Percentiles rank a stretch among this genome's conserved stretches.
Conservation (phyloP, 805 yeast species). For the Starmerella ratchasimensis region DNA sequence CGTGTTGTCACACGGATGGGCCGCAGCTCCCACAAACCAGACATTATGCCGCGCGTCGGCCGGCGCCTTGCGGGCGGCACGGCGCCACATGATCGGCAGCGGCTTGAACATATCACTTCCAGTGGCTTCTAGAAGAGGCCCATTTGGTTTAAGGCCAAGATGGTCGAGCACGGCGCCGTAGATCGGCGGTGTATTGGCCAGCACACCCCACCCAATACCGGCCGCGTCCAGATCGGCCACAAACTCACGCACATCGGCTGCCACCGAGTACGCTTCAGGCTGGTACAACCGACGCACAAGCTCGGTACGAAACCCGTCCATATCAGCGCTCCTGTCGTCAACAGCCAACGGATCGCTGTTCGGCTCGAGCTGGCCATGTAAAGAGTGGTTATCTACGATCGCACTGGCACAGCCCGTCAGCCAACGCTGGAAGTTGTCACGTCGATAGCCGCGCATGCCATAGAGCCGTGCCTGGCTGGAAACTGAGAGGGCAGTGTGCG, state of each 20-base stretch:
- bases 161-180: slow-evolving; percentile 15
- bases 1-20: slow-evolving; percentile 16
- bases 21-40: slow-evolving; percentile 21
- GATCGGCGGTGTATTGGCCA: slow-evolving; percentile 21
- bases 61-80: slow-evolving; percentile 18
- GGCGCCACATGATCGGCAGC: slow-evolving; percentile 17
- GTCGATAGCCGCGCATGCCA: slow-evolving; percentile 8
- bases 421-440: slow-evolving; percentile 13
- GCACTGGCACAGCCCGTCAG: slow-evolving; percentile 6
- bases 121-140: slow-evolving; percentile 9
- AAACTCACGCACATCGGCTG: slow-evolving; percentile 10
- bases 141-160: slow-evolving; percentile 10
- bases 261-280: slow-evolving; percentile 15
- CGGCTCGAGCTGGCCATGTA: background rate
- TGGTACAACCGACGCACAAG: slow-evolving; percentile 8
- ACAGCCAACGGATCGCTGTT: too few species aligned
- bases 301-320: slow-evolving; percentile 1
- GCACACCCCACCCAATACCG: slow-evolving; percentile 22
- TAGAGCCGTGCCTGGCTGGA: slow-evolving; percentile 14
- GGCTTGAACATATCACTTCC: slow-evolving; percentile 20
- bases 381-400: slow-evolving; percentile 5
- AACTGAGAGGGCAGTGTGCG: slow-evolving; percentile 15
- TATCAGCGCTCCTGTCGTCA: background rate
- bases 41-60: slow-evolving; percentile 9
- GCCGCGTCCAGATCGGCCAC: slow-evolving; percentile 7